A percentile compares a stretch with the other conserved stretches of the same genome.
Conservation (phyloP, 768 basidiomycete genomes). For the Lactarius trivialis region DNA sequence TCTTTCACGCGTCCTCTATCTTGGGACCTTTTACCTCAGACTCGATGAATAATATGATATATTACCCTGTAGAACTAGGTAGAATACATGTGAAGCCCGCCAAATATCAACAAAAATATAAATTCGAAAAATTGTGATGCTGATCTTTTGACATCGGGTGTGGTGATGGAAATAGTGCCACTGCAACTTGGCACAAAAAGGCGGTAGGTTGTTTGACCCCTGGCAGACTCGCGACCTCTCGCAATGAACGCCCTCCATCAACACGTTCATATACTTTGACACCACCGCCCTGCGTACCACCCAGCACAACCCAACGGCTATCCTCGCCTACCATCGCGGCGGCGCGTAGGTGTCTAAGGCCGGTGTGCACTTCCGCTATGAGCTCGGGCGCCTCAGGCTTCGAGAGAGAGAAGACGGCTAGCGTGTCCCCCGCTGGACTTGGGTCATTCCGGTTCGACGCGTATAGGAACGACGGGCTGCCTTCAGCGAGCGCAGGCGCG, state of each 20-base stretch:
- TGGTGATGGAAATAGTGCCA: too few relatives aligned
- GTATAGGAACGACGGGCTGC: slow-evolving; percentile 57
- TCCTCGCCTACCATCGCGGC: slow-evolving; percentile 61
- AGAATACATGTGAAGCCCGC: too few relatives aligned
- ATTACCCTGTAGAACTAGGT: too few relatives aligned
- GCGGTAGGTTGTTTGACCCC: slow-evolving; percentile 35
- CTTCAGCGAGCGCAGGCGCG: slow-evolving; percentile 42
- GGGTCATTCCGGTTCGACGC: slow-evolving; percentile 72
- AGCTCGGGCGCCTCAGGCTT: slow-evolving; percentile 42
- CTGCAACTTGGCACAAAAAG: background rate
- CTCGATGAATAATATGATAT: too few relatives aligned
- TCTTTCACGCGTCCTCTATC: too few relatives aligned
- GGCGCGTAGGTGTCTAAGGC: slow-evolving; percentile 62
- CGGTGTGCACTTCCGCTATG: slow-evolving; percentile 58
- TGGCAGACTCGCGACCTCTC: slow-evolving; percentile 39
- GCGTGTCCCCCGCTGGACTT: slow-evolving; percentile 59
- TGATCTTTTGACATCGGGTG: too few relatives aligned
- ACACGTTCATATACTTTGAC: slow-evolving; percentile 66
- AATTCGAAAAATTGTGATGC: too few relatives aligned
- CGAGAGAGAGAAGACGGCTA: slow-evolving; percentile 59
- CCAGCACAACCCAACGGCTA: slow-evolving; percentile 55
- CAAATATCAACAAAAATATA: too few relatives aligned
- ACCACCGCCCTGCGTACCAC: slow-evolving; percentile 57
- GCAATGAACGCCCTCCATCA: slow-evolving; percentile 50
- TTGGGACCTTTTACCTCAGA: too few relatives aligned